Evolutionary conservation across 768 basidiomycete species (phyloP).

Genomic region (Hericium coralloides): DNA sequence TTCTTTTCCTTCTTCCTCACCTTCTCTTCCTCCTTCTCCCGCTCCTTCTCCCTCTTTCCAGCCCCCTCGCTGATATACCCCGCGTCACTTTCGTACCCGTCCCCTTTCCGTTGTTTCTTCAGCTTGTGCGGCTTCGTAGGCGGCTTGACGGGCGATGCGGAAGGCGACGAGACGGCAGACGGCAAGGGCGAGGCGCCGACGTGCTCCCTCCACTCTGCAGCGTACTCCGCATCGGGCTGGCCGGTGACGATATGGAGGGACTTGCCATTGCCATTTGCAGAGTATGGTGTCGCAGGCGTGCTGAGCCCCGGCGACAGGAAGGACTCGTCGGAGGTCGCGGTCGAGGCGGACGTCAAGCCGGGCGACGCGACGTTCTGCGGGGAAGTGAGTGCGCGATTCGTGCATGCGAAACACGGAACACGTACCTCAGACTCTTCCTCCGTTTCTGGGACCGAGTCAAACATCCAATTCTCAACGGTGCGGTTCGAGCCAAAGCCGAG

Average conservation of each 20-base stretch:
- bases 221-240: neutral
- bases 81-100: slow-evolving; percentile 38
- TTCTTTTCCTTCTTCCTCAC: slow-evolving; percentile 11
- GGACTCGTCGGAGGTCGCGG: slow-evolving; percentile 28
- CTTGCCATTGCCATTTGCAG: too few relatives aligned
- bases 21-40: neutral
- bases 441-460: slow-evolving; percentile 48
- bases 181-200: slow-evolving; percentile 13
- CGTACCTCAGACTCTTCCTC: slow-evolving; percentile 31
- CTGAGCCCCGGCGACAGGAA: neutral
- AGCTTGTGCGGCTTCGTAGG: slow-evolving; percentile 6
- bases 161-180: slow-evolving; percentile 17
- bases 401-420: neutral
- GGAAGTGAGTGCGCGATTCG: slow-evolving; percentile 6
- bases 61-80: slow-evolving; percentile 33
- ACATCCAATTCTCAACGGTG: slow-evolving; percentile 64
- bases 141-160: slow-evolving; percentile 2
- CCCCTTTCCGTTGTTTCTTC: slow-evolving; percentile 37
- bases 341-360: slow-evolving; percentile 31
- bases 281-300: too few relatives aligned
- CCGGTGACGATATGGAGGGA: slow-evolving; percentile 19
- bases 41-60: slow-evolving; percentile 21
- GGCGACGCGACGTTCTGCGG: slow-evolving; percentile 21
- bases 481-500: slow-evolving; percentile 53
- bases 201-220: slow-evolving; percentile 1